A percentile compares a stretch with the other conserved stretches of the same genome.
Conservation (phyloP, 805 yeast genomes). For the Candida caryicola region DNA sequence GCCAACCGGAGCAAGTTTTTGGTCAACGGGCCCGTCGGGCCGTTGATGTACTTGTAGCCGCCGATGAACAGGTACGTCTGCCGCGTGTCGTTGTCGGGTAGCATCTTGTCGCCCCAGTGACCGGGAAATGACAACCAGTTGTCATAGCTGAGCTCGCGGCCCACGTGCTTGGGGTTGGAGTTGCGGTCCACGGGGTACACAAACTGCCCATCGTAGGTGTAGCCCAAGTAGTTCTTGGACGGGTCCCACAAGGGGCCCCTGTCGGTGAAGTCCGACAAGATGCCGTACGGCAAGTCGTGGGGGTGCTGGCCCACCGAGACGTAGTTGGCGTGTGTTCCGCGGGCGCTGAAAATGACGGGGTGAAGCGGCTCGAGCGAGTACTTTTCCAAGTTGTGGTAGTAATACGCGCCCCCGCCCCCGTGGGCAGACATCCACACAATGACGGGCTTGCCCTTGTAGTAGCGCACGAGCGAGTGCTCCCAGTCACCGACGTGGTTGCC, state of each 20-base stretch:
- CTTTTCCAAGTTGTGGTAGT: slow-evolving; percentile 72
- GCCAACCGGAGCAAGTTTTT: slow-evolving; percentile 68
- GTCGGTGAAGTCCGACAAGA: slow-evolving; percentile 89
- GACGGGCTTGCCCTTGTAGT: slow-evolving; percentile 74
- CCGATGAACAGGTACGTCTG: slow-evolving; percentile 81
- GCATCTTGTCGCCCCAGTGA: slow-evolving; percentile 85
- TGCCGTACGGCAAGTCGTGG: slow-evolving; percentile 91
- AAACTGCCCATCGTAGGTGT: slow-evolving; percentile 64
- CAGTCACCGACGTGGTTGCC: slow-evolving; percentile 98
- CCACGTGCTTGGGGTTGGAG: slow-evolving; percentile 43
- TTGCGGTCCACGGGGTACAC: slow-evolving; percentile 43
- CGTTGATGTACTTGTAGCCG: slow-evolving; percentile 87
- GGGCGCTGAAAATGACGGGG: slow-evolving; percentile 83
- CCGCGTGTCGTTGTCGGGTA: slow-evolving; percentile 66
- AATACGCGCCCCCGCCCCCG: slow-evolving; percentile 93
- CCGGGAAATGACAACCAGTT: slow-evolving; percentile 82
- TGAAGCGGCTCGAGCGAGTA: slow-evolving; percentile 40
- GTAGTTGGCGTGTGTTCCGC: slow-evolving; percentile 97
- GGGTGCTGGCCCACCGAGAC: slow-evolving; percentile 95
- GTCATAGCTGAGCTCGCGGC: slow-evolving; percentile 54
- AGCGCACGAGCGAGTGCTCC: slow-evolving; percentile 92
- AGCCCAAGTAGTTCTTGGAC: slow-evolving; percentile 72
- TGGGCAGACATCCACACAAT: slow-evolving; percentile 97
- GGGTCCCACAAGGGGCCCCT: slow-evolving; percentile 97
- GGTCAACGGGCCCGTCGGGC: slow-evolving; percentile 86